Conservation (phyloP, 257 asterid species). For the Rauvolfia tetraphylla region DNA sequence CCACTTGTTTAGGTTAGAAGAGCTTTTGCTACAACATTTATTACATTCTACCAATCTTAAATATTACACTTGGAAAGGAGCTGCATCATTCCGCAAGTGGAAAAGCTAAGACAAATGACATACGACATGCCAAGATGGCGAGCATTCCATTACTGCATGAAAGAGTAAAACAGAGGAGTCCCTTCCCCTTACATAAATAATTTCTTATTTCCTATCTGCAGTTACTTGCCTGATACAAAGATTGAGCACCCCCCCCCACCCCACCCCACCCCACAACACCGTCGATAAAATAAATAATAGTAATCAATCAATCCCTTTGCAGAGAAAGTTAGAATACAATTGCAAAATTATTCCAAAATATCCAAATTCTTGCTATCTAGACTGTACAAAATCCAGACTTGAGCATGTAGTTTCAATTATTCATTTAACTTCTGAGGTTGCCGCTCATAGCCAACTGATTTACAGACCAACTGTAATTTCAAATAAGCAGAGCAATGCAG, state of each 20-base stretch:
- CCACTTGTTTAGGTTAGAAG: not conserved
- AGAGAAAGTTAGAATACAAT: not conserved
- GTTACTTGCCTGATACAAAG: not conserved
- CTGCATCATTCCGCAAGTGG: not conserved
- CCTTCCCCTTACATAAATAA: not conserved
- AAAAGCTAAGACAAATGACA: not conserved
- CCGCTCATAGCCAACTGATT: not conserved
- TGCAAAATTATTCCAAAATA: not conserved
- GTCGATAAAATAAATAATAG: no score
- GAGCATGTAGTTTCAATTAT: not conserved
- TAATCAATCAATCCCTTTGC: not conserved
- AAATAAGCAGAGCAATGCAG: not conserved
- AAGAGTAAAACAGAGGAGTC: not conserved
- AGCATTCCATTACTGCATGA: no score
- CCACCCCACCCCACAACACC: not conserved
- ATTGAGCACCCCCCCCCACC: not conserved
- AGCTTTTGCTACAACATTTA: not conserved
- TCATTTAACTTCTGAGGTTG: not conserved
- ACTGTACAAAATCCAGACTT: not conserved
- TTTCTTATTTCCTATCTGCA: no score
- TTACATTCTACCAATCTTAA: not conserved
- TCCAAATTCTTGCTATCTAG: not conserved
- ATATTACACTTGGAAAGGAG: not conserved
- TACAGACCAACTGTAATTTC: not conserved
- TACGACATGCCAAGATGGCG: not conserved